A percentile compares a stretch with the other conserved stretches of the same genome.
phyloP scores from a whole-genome alignment of 106 monocot species.

The Triglochin maritima region DNA sequence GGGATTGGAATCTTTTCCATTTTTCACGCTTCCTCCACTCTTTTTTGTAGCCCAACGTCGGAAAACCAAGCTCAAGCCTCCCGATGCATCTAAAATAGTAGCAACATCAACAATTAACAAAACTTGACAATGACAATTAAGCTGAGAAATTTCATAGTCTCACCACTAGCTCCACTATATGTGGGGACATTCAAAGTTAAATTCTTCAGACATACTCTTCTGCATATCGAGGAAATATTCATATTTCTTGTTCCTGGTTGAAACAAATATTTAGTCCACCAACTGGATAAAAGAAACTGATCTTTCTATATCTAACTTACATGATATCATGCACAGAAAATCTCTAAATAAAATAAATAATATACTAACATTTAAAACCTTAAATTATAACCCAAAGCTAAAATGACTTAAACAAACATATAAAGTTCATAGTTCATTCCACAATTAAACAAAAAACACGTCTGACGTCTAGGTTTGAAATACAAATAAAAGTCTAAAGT shows the following conservation, averaged over 20 bases:
- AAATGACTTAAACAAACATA: no score
- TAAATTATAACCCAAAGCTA: no score
- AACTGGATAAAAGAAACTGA: no score
- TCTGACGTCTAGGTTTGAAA: no score
- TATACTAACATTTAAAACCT: no score
- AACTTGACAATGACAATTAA: no score
- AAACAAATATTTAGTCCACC: not conserved
- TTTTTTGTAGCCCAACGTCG: conserved; percentile 96
- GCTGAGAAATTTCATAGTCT: not conserved
- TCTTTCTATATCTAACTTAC: no score
- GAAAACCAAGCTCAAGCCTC: conserved; percentile 61
- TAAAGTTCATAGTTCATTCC: no score
- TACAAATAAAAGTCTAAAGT: no score
- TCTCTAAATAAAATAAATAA: no score
- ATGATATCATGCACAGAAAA: no score
- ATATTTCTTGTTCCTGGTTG: conserved; percentile 5
- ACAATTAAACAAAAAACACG: no score
- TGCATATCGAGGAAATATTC: conserved; percentile 42
- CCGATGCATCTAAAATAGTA: conserved; percentile 49
- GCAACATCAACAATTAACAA: not conserved
- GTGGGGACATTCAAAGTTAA: conserved; percentile 30
- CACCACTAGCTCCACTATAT: conserved; percentile 58
- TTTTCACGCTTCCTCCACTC: conserved; percentile 80
- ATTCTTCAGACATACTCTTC: conserved; percentile 47
- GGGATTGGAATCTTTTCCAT: conserved; percentile 82